phyloP scores from a whole-genome alignment of 257 asterid species.

The Craterostigma plantagineum region DNA sequence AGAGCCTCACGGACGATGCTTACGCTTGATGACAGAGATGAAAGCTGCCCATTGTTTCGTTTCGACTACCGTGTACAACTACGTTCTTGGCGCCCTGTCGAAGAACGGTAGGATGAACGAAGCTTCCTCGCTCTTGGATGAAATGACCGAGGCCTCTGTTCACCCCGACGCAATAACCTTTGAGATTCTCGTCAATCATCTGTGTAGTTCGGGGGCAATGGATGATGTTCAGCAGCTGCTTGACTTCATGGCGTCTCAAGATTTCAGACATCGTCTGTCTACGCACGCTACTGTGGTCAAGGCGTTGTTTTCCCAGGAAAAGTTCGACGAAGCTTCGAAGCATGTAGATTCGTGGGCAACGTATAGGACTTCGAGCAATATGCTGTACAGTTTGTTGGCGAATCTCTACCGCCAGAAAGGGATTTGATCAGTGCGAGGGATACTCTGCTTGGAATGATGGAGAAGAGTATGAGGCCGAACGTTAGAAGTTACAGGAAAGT shows the following conservation, averaged over 20 bases:
- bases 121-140: slow-evolving; percentile 24
- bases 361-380: slow-evolving; percentile 20
- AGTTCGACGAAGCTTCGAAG: slow-evolving; percentile 29
- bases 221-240: slow-evolving; percentile 27
- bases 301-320: slow-evolving; percentile 24
- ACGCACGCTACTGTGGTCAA: slow-evolving; percentile 38
- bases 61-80: slow-evolving; percentile 34
- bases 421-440: slow-evolving; percentile 33
- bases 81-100: slow-evolving; percentile 46
- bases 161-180: slow-evolving; percentile 36
- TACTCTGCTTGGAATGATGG: slow-evolving; percentile 55
- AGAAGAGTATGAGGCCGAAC: slow-evolving; percentile 45
- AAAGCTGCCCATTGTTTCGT: slow-evolving; percentile 16
- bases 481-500: slow-evolving; percentile 21
- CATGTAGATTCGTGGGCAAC: slow-evolving; percentile 25
- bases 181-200: slow-evolving; percentile 37
- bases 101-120: slow-evolving; percentile 23
- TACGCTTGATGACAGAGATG: slow-evolving; percentile 39
- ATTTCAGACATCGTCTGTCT: slow-evolving; percentile 32
- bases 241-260: slow-evolving; percentile 27
- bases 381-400: slow-evolving; percentile 43
- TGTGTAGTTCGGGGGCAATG: slow-evolving; percentile 28
- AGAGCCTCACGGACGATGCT: slow-evolving; percentile 43
- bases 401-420: slow-evolving; percentile 31
- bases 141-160: slow-evolving; percentile 29